These are phyloP conservation scores for Cercis canadensis DNA, from an alignment of 306 rosid genomes.

Conservation along the genomic window DNA sequence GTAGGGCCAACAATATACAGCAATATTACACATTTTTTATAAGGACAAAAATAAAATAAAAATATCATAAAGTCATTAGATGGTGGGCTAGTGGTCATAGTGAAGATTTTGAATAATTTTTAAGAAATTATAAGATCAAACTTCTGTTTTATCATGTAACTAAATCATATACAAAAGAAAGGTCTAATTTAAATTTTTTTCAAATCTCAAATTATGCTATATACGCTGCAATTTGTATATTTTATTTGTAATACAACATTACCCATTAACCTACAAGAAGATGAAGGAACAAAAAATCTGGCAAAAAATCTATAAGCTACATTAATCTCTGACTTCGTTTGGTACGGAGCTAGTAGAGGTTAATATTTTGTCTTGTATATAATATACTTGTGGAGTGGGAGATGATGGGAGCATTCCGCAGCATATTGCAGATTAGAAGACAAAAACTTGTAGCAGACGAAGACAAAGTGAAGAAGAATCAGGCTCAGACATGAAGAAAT, in stretches of 20 bases:
- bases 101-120: no score
- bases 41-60: no score
- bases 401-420: conserved; percentile 30
- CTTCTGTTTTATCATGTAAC: no score
- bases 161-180: no score
- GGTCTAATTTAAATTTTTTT: no score
- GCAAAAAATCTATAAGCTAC: conserved; percentile 13
- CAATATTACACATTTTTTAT: no score
- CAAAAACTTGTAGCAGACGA: conserved; percentile 34
- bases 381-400: conserved; percentile 36
- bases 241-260: no score
- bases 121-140: no score
- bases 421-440: conserved; percentile 36
- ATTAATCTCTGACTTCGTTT: conserved; percentile 31
- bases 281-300: conserved; percentile 22
- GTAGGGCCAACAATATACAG: conserved; percentile 29
- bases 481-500: conserved; percentile 65
- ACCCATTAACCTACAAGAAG: conserved; percentile 41
- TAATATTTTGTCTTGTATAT: conserved; percentile 47
- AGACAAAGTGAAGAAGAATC: conserved; percentile 68
- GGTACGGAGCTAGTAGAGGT: conserved; percentile 37
- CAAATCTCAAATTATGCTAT: no score
- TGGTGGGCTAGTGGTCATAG: no score
- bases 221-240: no score
- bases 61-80: no score